Percentiles rank a stretch among this genome's conserved stretches.
These are phyloP conservation scores for Raffaelea deltoideospora DNA, from an alignment of 2,329 filamentous ascomycete genomes.

Conservation along the genomic window DNA sequence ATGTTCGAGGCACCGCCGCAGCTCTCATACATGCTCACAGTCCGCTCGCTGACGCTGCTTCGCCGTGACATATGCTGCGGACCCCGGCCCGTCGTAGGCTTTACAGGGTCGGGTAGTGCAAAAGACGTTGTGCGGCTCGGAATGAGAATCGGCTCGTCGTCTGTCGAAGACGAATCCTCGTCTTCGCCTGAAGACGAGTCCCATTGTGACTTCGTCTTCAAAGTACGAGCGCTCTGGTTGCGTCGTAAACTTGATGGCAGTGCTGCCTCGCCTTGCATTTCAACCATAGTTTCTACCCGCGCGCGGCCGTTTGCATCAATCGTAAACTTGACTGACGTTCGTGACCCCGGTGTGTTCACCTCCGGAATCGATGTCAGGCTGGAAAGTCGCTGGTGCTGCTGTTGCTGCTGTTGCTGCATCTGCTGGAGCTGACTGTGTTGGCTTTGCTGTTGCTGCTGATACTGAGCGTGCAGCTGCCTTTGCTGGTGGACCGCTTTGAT, in stretches of 20 bases:
- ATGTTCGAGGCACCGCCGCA: too few species aligned
- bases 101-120: conserved; percentile 36
- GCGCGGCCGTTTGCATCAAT: conserved; percentile 48
- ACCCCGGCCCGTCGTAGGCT: conserved; percentile 27
- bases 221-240: conserved; percentile 11
- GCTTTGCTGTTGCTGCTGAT: conserved; percentile 13
- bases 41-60: conserved; percentile 34
- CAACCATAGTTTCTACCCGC: conserved; percentile 34
- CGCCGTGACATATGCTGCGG: conserved; percentile 28
- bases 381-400: conserved; percentile 32
- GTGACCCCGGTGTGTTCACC: conserved; percentile 20
- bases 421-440: conserved; percentile 17
- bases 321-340: conserved; percentile 45
- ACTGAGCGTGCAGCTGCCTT: conserved; percentile 9
- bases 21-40: conserved; percentile 22
- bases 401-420: conserved; percentile 6
- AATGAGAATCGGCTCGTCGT: conserved; percentile 51
- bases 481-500: conserved; percentile 34
- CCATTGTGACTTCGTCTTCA: conserved; percentile 16
- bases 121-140: conserved; percentile 46
- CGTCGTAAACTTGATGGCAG: conserved; percentile 7
- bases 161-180: conserved; percentile 40
- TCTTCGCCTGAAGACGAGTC: conserved; percentile 29
- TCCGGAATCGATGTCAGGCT: conserved; percentile 45
- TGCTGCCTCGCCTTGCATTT: conserved; percentile 19